phyloP scores from a whole-genome alignment of 805 yeast genomes.

The Starmerella bombicola region DNA sequence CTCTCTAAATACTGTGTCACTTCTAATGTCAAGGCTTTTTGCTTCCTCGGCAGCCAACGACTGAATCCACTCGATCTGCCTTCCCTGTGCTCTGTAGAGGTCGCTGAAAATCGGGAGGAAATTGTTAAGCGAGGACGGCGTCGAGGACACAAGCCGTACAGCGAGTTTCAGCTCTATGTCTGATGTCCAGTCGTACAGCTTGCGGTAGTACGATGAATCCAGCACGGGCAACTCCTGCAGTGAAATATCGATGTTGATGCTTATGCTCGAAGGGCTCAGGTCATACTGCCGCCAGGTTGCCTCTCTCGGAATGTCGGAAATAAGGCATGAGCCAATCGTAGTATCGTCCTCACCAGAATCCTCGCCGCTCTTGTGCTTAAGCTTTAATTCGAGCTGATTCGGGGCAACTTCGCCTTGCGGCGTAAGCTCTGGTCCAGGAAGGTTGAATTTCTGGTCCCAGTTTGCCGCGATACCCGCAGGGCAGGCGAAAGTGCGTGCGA shows the following conservation, averaged over 20 bases:
- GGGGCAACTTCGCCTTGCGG: slow-evolving; percentile 20
- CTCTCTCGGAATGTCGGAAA: neutral
- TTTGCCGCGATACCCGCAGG: slow-evolving; percentile 49
- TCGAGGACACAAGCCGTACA: slow-evolving; percentile 25
- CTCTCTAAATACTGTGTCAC: slow-evolving; percentile 69
- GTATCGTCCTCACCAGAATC: slow-evolving; percentile 8
- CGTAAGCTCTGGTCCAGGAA: slow-evolving; percentile 42
- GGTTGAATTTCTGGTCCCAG: slow-evolving; percentile 67
- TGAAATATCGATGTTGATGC: slow-evolving; percentile 1
- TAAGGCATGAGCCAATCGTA: slow-evolving; percentile 8
- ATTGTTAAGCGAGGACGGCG: slow-evolving; percentile 7
- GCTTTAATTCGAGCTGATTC: slow-evolving; percentile 16
- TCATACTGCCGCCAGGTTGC: slow-evolving; percentile 4
- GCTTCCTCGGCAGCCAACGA: slow-evolving; percentile 59
- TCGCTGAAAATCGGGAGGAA: slow-evolving; percentile 42
- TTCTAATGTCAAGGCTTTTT: slow-evolving; percentile 14
- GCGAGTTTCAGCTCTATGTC: slow-evolving; percentile 31
- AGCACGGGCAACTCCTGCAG: slow-evolving; percentile 24
- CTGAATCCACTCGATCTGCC: slow-evolving; percentile 62
- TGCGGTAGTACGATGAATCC: slow-evolving; percentile 46
- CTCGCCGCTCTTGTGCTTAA: slow-evolving; percentile 1
- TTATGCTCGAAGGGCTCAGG: slow-evolving; percentile 1
- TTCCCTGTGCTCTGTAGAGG: slow-evolving; percentile 56
- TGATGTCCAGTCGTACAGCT: slow-evolving; percentile 48
- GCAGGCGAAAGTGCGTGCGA: slow-evolving; percentile 60